Conservation (phyloP, 441 rosid genomes). For the Corymbia citriodora region DNA sequence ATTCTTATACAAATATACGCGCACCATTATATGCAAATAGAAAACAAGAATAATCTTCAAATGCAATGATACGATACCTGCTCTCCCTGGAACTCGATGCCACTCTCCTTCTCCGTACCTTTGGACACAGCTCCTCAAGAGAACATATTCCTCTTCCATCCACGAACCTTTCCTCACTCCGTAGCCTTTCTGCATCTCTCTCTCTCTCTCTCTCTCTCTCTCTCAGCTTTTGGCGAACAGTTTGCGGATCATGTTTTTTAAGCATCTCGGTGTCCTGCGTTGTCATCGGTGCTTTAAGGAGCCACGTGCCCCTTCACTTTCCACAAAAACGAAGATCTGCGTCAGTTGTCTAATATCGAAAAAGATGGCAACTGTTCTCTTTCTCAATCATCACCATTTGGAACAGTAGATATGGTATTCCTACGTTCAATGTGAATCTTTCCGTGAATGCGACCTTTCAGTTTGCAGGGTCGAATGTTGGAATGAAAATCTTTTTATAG, state of each 20-base stretch:
- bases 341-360: not conserved
- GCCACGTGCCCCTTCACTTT: not conserved
- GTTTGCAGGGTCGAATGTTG: not conserved
- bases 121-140: constrained; percentile 19
- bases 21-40: not conserved
- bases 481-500: not conserved
- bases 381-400: not conserved
- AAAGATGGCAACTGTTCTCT: not conserved
- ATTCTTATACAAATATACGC: not conserved
- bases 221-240: not conserved
- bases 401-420: not conserved
- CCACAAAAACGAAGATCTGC: not conserved
- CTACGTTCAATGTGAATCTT: not conserved
- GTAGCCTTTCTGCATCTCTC: not conserved
- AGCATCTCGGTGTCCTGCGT: not conserved
- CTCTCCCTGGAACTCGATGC: not conserved
- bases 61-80: not conserved
- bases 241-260: not conserved
- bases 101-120: not conserved
- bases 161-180: constrained; percentile 27
- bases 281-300: not conserved
- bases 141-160: constrained; percentile 25
- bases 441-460: not conserved
- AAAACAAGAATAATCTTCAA: not conserved
- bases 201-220: not conserved